These are phyloP conservation scores for Schrenkiella parvula DNA, from an alignment of 345 rosid genomes.

Conservation along the genomic window DNA sequence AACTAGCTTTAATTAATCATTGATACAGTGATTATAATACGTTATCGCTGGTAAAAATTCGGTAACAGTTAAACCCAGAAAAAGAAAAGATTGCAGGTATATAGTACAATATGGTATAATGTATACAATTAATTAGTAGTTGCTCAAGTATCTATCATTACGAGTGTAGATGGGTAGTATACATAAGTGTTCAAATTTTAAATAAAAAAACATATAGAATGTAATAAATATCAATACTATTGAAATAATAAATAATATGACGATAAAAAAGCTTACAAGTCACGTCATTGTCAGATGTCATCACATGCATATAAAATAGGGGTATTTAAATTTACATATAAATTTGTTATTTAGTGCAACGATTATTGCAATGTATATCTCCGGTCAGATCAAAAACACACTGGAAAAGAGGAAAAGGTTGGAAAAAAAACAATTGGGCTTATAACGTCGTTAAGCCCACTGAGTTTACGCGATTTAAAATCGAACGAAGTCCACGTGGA, in stretches of 20 bases:
- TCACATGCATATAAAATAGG: conserved; percentile 7
- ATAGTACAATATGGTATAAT: background rate
- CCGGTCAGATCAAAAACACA: background rate
- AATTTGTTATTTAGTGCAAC: conserved; percentile 2
- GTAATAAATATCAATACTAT: background rate
- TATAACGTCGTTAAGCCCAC: background rate
- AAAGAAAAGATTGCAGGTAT: background rate
- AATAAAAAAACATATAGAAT: background rate
- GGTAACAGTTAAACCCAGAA: background rate
- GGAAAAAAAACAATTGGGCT: conserved; percentile 15
- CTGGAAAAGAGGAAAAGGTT: background rate
- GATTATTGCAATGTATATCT: background rate
- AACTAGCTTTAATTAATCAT: background rate
- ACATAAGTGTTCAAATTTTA: conserved; percentile 1
- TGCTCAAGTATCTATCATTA: background rate
- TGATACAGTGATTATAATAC: background rate
- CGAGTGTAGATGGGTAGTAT: background rate
- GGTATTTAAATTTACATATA: no score
- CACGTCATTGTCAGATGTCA: conserved; percentile 22
- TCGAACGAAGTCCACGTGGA: background rate
- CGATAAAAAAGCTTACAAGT: conserved; percentile 8
- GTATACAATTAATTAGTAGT: background rate
- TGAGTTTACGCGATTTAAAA: background rate
- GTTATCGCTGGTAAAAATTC: background rate
- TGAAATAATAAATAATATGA: background rate